Evolutionary conservation across 495 filamentous ascomycete species (phyloP).

Genomic region (Aspergillus campestris): DNA sequence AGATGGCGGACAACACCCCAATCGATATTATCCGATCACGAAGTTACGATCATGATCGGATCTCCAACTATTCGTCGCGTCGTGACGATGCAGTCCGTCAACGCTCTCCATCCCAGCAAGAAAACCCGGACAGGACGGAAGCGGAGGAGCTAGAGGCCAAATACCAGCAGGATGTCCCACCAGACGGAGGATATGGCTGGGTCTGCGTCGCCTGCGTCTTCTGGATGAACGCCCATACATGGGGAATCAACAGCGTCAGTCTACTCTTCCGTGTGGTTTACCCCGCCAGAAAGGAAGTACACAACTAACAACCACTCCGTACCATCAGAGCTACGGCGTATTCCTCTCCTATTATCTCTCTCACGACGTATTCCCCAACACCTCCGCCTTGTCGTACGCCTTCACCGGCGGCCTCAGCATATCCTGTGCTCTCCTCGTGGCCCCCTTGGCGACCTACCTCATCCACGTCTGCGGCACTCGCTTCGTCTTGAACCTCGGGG

Average conservation of each 20-base stretch:
- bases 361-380: conserved; percentile 47
- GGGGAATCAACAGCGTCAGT: conserved; percentile 47
- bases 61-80: conserved; percentile 1
- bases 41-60: conserved; percentile 13
- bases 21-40: conserved; percentile 29
- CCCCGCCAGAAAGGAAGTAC: neutral
- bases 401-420: conserved; percentile 68
- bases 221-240: conserved; percentile 48
- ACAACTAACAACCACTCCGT: conserved; percentile 4
- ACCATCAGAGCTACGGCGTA: conserved; percentile 48
- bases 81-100: conserved; percentile 2
- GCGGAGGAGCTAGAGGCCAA: conserved; percentile 19
- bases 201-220: conserved; percentile 43
- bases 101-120: conserved; percentile 1
- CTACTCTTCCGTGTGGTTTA: neutral
- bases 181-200: conserved; percentile 51
- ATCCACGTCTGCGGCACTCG: conserved; percentile 47
- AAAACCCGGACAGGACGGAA: conserved; percentile 2
- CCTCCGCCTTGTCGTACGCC: conserved; percentile 54
- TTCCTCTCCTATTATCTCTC: conserved; percentile 65
- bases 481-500: conserved; percentile 49
- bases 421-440: conserved; percentile 53
- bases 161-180: conserved; percentile 31
- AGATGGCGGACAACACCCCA: conserved; percentile 30
- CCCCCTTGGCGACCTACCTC: conserved; percentile 55